A percentile compares a stretch with the other conserved stretches of the same genome.
phyloP scores from a whole-genome alignment of 1,284 basidiomycete genomes.

The Violaceomyces palustris region DNA sequence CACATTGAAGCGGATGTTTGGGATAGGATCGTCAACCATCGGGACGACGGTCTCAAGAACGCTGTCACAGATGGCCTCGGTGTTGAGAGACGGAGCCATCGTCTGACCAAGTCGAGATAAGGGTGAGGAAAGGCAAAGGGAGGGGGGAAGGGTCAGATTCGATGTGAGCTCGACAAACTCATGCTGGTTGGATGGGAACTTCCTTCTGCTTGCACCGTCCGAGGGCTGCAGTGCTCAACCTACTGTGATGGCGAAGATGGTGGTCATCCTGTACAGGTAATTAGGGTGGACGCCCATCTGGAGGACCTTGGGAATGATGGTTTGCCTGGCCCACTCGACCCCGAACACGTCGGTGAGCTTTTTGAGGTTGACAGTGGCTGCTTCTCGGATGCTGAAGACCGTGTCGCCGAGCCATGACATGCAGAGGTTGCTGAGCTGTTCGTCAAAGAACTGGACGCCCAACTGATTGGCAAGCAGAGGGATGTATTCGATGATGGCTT shows the following conservation, averaged over 20 bases:
- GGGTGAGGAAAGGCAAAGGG: conserved; percentile 1
- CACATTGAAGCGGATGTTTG: conserved; percentile 99
- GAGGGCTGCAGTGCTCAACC: too few relatives aligned
- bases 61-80: conserved; percentile 77
- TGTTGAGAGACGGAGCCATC: conserved; percentile 84
- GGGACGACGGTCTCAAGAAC: conserved; percentile 81
- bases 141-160: conserved; percentile 10
- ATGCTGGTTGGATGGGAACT: background rate
- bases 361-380: conserved; percentile 93
- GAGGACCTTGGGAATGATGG: conserved; percentile 95
- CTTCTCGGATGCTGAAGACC: conserved; percentile 95
- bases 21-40: conserved; percentile 85
- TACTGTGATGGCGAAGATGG: conserved; percentile 95
- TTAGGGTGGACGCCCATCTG: conserved; percentile 96
- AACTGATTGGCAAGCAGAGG: conserved; percentile 92
- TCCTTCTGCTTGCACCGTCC: background rate
- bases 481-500: conserved; percentile 99
- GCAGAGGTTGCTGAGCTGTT: conserved; percentile 91
- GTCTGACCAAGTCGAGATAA: conserved; percentile 63
- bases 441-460: conserved; percentile 95
- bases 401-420: conserved; percentile 99
- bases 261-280: conserved; percentile 98
- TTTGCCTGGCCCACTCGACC: conserved; percentile 89
- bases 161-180: background rate
- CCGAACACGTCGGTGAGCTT: conserved; percentile 98